Conservation (phyloP, 805 yeast genomes). For the Metschnikowia sp. region DNA sequence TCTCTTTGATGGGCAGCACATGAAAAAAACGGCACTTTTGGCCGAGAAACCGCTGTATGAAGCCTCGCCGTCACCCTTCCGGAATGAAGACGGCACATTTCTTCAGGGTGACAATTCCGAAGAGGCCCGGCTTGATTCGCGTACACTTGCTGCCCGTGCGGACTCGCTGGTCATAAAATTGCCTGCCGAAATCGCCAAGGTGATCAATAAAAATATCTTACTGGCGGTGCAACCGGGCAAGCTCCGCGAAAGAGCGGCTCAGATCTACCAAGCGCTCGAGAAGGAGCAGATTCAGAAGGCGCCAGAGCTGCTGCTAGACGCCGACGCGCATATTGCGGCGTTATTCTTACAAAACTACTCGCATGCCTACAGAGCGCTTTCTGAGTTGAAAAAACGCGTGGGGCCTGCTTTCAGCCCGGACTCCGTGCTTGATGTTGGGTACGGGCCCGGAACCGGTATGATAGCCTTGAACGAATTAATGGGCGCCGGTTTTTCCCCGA, state of each 20-base stretch:
- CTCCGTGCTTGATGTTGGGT: constrained; percentile 72
- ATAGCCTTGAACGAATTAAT: constrained; percentile 81
- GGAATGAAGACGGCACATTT: constrained; percentile 40
- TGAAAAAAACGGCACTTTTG: constrained; percentile 2
- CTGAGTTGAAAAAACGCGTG: constrained; percentile 57
- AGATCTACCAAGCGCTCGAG: constrained; percentile 47
- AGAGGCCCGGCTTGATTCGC: constrained; percentile 56
- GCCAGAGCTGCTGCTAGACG: constrained; percentile 45
- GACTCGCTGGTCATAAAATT: constrained; percentile 50
- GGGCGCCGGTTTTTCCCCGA: constrained; percentile 62
- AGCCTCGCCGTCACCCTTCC: constrained; percentile 27
- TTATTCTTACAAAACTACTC: constrained; percentile 81
- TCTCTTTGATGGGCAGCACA: constrained; percentile 3
- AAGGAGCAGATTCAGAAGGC: constrained; percentile 53
- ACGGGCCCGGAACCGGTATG: constrained; percentile 92
- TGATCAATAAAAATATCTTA: constrained; percentile 63
- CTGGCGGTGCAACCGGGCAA: constrained; percentile 59
- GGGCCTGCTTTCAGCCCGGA: constrained; percentile 60
- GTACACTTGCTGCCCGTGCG: constrained; percentile 55
- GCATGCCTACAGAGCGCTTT: constrained; percentile 58
- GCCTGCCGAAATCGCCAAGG: constrained; percentile 54
- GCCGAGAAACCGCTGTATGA: constrained; percentile 4
- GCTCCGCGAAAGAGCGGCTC: constrained; percentile 60
- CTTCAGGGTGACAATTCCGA: constrained; percentile 42
- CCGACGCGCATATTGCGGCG: constrained; percentile 79